These are phyloP conservation scores for Microascus cirrosus DNA, from an alignment of 2,329 filamentous ascomycete genomes.

Conservation along the genomic window DNA sequence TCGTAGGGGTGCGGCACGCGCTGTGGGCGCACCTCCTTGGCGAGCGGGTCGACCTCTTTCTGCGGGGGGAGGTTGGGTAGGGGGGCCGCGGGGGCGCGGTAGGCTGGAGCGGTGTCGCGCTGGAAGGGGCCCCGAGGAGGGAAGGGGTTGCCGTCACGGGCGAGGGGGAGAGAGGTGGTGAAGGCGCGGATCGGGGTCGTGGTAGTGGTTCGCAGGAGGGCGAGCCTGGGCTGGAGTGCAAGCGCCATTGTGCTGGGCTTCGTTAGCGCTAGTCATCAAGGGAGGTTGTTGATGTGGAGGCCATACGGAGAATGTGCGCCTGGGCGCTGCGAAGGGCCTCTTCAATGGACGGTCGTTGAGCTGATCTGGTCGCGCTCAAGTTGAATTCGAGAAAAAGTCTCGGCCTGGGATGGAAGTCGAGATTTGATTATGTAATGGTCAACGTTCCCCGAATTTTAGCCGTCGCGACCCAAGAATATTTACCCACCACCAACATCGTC, in stretches of 20 bases:
- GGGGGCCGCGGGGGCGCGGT: background rate
- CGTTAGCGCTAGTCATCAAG: background rate
- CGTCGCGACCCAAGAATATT: background rate
- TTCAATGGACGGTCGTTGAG: background rate
- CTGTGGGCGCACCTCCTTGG: background rate
- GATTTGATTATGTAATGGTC: background rate
- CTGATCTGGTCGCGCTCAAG: background rate
- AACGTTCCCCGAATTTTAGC: background rate
- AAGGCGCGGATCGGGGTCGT: conserved; percentile 2
- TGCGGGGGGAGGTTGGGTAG: background rate
- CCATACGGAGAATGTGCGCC: background rate
- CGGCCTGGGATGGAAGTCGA: background rate
- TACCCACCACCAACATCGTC: background rate
- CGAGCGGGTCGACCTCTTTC: background rate
- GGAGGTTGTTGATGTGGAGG: background rate
- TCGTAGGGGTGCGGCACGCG: conserved; percentile 1
- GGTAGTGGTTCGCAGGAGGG: background rate
- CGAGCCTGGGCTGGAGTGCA: background rate
- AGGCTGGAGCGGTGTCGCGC: no score
- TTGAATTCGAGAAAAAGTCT: background rate
- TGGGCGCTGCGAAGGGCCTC: background rate
- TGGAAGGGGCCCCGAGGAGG: conserved; percentile 3
- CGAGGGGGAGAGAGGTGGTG: background rate
- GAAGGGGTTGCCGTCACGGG: conserved; percentile 3
- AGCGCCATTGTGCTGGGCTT: conserved; percentile 1